Conservation (phyloP, 1,284 basidiomycete species). For the Apiotrichum porosum region DNA sequence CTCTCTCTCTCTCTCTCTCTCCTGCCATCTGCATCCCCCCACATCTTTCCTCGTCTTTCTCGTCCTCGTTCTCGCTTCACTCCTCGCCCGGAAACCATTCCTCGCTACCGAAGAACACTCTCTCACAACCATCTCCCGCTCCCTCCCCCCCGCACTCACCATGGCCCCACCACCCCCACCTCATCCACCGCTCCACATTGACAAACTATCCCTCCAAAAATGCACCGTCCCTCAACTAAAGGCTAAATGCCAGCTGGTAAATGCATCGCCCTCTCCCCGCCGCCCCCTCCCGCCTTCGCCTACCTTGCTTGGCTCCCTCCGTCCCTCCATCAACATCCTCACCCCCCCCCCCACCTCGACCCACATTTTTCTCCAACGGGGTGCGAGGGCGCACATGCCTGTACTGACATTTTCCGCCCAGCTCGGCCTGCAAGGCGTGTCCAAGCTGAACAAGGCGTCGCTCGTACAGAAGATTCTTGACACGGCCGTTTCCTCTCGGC, state of each 20-base stretch:
- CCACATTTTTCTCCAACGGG: too few relatives aligned
- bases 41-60: background rate
- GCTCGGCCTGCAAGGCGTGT: slow-evolving; percentile 26
- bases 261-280: too few relatives aligned
- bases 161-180: background rate
- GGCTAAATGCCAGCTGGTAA: slow-evolving; percentile 27
- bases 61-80: background rate
- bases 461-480: slow-evolving; percentile 23
- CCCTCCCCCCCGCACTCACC: background rate
- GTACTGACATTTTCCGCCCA: slow-evolving; percentile 1
- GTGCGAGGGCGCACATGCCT: too few relatives aligned
- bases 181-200: too few relatives aligned
- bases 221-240: slow-evolving; percentile 34
- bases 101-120: background rate
- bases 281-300: too few relatives aligned
- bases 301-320: too few relatives aligned
- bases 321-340: too few relatives aligned
- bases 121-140: background rate
- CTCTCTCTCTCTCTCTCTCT: background rate
- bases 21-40: background rate
- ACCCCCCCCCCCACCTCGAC: background rate
- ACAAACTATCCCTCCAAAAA: too few relatives aligned
- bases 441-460: slow-evolving; percentile 30
- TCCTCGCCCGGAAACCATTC: background rate
- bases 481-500: too few relatives aligned